Evolutionary conservation across 169 alveolate species (phyloP).

Genomic region (Cryptosporidium baileyi): DNA sequence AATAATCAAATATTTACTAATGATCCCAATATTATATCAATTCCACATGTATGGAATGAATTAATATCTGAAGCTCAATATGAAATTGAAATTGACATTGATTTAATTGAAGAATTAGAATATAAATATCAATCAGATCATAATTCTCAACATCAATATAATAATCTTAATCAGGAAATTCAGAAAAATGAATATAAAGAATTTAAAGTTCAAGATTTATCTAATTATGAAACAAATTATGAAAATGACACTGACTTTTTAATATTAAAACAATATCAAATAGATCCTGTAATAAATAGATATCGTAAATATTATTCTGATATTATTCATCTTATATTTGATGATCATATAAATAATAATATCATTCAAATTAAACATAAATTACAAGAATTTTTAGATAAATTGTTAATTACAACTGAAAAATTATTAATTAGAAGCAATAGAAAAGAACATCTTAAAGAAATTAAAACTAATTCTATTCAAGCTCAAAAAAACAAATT

Average conservation of each 20-base stretch:
- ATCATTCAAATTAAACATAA: neutral
- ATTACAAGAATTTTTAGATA: neutral
- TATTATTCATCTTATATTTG: neutral
- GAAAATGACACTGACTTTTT: neutral
- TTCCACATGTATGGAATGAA: constrained; percentile 61
- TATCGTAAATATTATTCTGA: neutral
- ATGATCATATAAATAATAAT: neutral
- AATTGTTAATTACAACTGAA: neutral
- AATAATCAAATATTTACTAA: neutral
- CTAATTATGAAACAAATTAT: neutral
- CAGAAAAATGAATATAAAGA: neutral
- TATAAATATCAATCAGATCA: neutral
- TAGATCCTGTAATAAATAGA: neutral
- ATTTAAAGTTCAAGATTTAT: neutral
- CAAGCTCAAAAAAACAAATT: constrained; percentile 31
- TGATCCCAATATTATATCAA: constrained; percentile 50
- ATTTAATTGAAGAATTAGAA: constrained; percentile 36
- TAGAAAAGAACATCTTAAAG: constrained; percentile 20
- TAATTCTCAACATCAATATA: neutral
- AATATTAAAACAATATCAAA: neutral
- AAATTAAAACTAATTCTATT: neutral
- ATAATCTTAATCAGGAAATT: neutral
- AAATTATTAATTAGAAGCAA: neutral
- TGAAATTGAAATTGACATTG: constrained; percentile 42
- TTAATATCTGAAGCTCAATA: constrained; percentile 39